phyloP scores from a whole-genome alignment of 2,329 filamentous ascomycete genomes.

The Uncinocarpus reesii region DNA sequence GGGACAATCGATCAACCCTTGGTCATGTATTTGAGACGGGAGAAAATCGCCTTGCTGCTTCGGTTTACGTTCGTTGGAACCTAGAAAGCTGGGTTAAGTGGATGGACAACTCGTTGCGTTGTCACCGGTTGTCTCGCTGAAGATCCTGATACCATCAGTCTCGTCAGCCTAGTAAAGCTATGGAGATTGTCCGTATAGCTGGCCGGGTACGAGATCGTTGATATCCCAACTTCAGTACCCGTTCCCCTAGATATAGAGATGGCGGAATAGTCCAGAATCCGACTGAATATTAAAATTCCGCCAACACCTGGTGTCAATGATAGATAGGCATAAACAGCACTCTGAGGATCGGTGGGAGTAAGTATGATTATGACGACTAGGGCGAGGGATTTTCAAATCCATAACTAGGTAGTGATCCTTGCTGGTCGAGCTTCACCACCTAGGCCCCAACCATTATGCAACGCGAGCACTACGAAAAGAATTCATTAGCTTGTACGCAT shows the following conservation, averaged over 20 bases:
- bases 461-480: too few species aligned
- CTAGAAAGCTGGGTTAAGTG: too few species aligned
- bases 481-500: too few species aligned
- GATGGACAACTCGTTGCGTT: conserved; percentile 38
- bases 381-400: too few species aligned
- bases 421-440: too few species aligned
- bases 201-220: conserved; percentile 26
- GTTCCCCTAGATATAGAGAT: too few species aligned
- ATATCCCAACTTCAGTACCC: too few species aligned
- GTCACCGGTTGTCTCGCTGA: conserved; percentile 35
- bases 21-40: conserved; percentile 28
- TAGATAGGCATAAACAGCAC: conserved; percentile 39
- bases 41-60: too few species aligned
- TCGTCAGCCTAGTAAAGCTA: conserved; percentile 29
- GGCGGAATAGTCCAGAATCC: conserved; percentile 28
- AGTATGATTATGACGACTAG: conserved; percentile 40
- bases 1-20: conserved; percentile 42
- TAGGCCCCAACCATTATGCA: too few species aligned
- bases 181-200: conserved; percentile 41
- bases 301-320: conserved; percentile 33
- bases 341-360: conserved; percentile 35
- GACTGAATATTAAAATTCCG: conserved; percentile 38
- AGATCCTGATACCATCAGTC: conserved; percentile 36
- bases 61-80: too few species aligned
- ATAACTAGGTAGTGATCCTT: too few species aligned